phyloP scores from a whole-genome alignment of 2,329 filamentous ascomycete species.

The Waltergamsia citrina region DNA sequence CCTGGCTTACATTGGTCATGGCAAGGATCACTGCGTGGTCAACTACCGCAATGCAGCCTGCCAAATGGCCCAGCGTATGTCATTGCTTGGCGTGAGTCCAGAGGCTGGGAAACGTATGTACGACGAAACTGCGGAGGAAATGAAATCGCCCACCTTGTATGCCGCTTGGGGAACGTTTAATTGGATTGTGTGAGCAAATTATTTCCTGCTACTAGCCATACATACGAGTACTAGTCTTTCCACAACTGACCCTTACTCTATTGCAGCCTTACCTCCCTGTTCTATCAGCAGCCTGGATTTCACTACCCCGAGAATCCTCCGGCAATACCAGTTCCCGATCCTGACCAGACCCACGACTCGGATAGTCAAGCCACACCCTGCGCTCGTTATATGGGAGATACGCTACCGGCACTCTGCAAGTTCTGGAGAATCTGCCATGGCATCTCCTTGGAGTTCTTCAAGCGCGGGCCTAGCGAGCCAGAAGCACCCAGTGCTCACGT shows the following conservation, averaged over 20 bases:
- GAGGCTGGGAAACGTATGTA: background rate
- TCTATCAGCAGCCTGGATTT: constrained; percentile 23
- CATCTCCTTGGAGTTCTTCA: constrained; percentile 16
- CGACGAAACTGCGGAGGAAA: background rate
- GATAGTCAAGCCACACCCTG: background rate
- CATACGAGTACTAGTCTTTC: background rate
- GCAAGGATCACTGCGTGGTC: constrained; percentile 22
- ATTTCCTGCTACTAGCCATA: background rate
- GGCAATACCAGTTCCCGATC: constrained; percentile 8
- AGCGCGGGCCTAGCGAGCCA: background rate
- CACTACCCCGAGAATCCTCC: constrained; percentile 12
- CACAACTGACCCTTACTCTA: background rate
- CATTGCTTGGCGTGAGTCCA: constrained; percentile 14
- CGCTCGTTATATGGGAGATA: constrained; percentile 12
- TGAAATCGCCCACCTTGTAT: constrained; percentile 6
- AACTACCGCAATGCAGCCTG: constrained; percentile 16
- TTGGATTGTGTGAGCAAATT: constrained; percentile 22
- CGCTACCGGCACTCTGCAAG: constrained; percentile 19
- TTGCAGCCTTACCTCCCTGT: constrained; percentile 17
- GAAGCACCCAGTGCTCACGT: background rate
- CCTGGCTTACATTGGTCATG: constrained; percentile 21
- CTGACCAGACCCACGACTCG: background rate
- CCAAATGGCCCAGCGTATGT: constrained; percentile 17
- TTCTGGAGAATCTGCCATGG: constrained; percentile 28
- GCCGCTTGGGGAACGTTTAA: constrained; percentile 24